These are phyloP conservation scores for Populus hybrid DNA, from an alignment of 441 rosid species.

Conservation along the genomic window DNA sequence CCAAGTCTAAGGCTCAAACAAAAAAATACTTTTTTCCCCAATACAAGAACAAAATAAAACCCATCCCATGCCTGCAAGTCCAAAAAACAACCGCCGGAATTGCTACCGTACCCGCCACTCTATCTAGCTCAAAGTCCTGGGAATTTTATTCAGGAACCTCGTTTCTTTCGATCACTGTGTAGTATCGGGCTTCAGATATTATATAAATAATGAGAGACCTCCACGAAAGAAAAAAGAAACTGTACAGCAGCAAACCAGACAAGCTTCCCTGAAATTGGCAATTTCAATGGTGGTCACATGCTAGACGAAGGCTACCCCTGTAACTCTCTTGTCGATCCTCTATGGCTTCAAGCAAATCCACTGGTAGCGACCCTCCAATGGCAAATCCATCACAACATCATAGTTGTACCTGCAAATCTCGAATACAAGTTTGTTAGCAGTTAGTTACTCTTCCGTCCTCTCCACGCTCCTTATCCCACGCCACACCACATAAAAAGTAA, in stretches of 20 bases:
- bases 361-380: conserved; percentile 73
- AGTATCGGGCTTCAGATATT: neutral
- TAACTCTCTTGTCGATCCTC: neutral
- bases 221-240: conserved; percentile 9
- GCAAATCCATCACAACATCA: conserved; percentile 61
- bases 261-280: neutral
- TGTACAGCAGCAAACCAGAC: conserved; percentile 25
- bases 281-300: no score
- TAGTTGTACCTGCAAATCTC: conserved; percentile 57
- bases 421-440: conserved; percentile 33
- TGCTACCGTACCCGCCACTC: neutral
- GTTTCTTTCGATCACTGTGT: neutral
- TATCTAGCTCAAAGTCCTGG: neutral
- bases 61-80: neutral
- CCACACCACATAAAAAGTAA: neutral
- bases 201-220: no score
- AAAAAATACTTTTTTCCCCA: neutral
- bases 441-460: conserved; percentile 28
- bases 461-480: conserved; percentile 31
- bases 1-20: neutral
- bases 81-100: no score
- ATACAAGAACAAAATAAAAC: neutral
- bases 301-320: no score
- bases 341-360: conserved; percentile 62
- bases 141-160: neutral